A percentile compares a stretch with the other conserved stretches of the same genome.
Conservation (phyloP, 2,329 filamentous ascomycete species). For the Bipolaris oryzae region DNA sequence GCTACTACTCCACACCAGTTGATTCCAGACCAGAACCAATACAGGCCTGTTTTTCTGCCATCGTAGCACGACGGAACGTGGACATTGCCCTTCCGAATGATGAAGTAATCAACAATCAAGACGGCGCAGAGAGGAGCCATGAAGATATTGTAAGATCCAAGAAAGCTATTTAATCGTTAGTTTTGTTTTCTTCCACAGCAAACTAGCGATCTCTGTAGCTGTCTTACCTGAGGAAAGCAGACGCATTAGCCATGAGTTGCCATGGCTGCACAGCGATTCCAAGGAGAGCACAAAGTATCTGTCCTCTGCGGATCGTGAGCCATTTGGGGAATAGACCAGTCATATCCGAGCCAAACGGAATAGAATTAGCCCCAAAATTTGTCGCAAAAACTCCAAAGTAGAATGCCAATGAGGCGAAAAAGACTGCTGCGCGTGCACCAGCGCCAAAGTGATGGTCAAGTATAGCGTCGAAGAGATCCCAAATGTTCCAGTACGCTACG, state of each 20-base stretch:
- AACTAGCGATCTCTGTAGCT: too few species aligned
- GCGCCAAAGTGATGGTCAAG: slow-evolving; percentile 50
- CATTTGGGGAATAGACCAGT: slow-evolving; percentile 52
- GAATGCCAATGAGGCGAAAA: slow-evolving; percentile 47
- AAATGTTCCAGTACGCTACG: slow-evolving; percentile 53
- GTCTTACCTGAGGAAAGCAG: slow-evolving; percentile 44
- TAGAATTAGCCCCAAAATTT: slow-evolving; percentile 52
- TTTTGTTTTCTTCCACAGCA: not conserved
- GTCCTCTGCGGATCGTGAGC: slow-evolving; percentile 53
- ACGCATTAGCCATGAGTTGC: slow-evolving; percentile 51
- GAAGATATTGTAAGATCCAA: slow-evolving; percentile 52
- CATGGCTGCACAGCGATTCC: slow-evolving; percentile 50
- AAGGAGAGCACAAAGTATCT: slow-evolving; percentile 50
- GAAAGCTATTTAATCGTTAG: slow-evolving; percentile 42
- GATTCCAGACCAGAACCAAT: slow-evolving; percentile 41
- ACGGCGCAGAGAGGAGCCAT: slow-evolving; percentile 49
- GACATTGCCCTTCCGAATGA: slow-evolving; percentile 50
- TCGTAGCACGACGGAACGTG: slow-evolving; percentile 50
- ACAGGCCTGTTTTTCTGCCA: slow-evolving; percentile 29
- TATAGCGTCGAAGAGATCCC: slow-evolving; percentile 54
- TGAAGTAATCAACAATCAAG: slow-evolving; percentile 50
- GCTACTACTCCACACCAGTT: slow-evolving; percentile 44
- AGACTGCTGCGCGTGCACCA: slow-evolving; percentile 48
- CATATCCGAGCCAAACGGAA: slow-evolving; percentile 52
- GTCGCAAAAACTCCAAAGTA: slow-evolving; percentile 53